A percentile compares a stretch with the other conserved stretches of the same genome.
phyloP scores from a whole-genome alignment of 2,329 filamentous ascomycete genomes.

The Colletotrichum cuscutae region DNA sequence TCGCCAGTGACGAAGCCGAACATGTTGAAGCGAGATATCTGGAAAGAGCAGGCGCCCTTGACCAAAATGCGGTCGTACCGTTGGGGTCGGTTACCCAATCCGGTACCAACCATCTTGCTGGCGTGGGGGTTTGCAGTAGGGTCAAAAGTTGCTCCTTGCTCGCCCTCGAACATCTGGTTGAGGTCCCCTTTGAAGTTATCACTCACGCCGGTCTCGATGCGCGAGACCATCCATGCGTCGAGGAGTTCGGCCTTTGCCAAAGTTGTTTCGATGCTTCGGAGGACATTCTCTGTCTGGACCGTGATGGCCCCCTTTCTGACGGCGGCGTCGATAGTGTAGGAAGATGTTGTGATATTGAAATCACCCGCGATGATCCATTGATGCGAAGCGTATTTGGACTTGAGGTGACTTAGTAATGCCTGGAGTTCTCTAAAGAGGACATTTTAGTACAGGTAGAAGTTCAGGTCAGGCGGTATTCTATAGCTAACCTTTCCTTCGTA shows the following conservation, averaged over 20 bases:
- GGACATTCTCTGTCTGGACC: conserved; percentile 51
- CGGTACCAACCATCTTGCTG: conserved; percentile 56
- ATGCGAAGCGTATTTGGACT: conserved; percentile 49
- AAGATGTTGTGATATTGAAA: conserved; percentile 72
- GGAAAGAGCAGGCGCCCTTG: conserved; percentile 51
- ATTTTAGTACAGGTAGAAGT: neutral
- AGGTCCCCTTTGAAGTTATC: conserved; percentile 41
- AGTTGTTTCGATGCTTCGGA: conserved; percentile 58
- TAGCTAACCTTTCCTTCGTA: conserved; percentile 55
- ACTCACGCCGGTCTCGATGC: conserved; percentile 54
- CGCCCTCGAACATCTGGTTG: conserved; percentile 61
- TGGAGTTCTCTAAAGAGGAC: conserved; percentile 57
- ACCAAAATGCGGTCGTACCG: conserved; percentile 73
- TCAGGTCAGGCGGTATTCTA: no score
- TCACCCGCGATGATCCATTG: conserved; percentile 71
- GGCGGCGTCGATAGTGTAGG: conserved; percentile 63
- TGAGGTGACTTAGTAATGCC: conserved; percentile 58
- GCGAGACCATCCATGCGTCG: conserved; percentile 62
- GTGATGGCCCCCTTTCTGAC: conserved; percentile 65
- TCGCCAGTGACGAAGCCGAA: conserved; percentile 60
- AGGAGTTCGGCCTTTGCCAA: conserved; percentile 58
- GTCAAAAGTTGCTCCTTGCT: conserved; percentile 74
- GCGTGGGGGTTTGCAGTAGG: conserved; percentile 67
- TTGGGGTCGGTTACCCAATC: conserved; percentile 66
- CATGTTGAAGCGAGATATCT: conserved; percentile 61